Percentiles rank a stretch among this genome's conserved stretches.
Conservation (phyloP, 441 rosid species). For the Erodium trifolium region DNA sequence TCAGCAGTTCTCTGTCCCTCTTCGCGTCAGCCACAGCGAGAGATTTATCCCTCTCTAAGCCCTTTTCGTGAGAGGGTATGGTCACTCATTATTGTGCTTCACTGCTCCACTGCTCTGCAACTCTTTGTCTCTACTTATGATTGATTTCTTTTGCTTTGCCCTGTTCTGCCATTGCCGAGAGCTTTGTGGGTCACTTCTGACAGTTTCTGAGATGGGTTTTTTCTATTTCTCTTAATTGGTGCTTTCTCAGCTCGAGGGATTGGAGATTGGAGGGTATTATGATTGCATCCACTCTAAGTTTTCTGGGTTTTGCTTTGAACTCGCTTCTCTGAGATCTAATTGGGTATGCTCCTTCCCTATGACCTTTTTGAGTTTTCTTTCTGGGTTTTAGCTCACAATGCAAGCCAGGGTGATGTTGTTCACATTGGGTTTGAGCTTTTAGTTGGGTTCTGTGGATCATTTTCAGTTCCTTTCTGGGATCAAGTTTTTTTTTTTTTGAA, state of each 20-base stretch:
- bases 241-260: slow-evolving; percentile 34
- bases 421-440: slow-evolving; percentile 23
- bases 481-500: slow-evolving; percentile 20
- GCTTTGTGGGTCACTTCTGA: slow-evolving; percentile 23
- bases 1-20: slow-evolving; percentile 37
- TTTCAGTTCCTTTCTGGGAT: slow-evolving; percentile 22
- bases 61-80: slow-evolving; percentile 13
- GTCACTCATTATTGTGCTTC: slow-evolving; percentile 7
- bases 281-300: slow-evolving; percentile 30
- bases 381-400: slow-evolving; percentile 36
- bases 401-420: slow-evolving; percentile 49
- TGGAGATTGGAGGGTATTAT: slow-evolving; percentile 24
- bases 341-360: slow-evolving; percentile 35
- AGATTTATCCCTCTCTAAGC: neutral
- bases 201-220: slow-evolving; percentile 24
- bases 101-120: neutral
- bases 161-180: neutral
- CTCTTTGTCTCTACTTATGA: slow-evolving; percentile 17
- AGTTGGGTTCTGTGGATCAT: slow-evolving; percentile 18
- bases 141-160: slow-evolving; percentile 18
- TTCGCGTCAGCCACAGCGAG: neutral
- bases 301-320: slow-evolving; percentile 32
- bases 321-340: slow-evolving; percentile 55
- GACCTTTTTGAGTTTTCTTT: neutral
- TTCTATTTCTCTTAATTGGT: slow-evolving; percentile 11